Base-by-base conservation (phyloP, 1,284 basidiomycete species). In the Pseudozyma sp. region DNA sequence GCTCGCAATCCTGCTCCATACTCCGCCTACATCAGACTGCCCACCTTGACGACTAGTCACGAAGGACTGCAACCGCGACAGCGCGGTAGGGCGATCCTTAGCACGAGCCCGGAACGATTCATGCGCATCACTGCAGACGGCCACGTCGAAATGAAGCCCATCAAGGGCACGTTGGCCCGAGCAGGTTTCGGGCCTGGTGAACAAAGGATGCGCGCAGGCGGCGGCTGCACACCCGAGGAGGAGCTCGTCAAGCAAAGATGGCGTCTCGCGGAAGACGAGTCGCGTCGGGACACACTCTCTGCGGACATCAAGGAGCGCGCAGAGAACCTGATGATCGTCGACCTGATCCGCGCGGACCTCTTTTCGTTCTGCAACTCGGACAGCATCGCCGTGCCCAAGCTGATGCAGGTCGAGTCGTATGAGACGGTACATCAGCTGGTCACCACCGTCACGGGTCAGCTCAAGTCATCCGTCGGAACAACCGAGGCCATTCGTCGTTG, bases 301-400 rank as follows among this genome's bases (percentile, higher is more conserved):
- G 90, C 89, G 6, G 94, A 93, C 82, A 86, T 87, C 44, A 99
- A 98, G 85, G 96, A 99, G 84, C 90, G 96, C 1, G 96, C 95
- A 0, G 96, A 98, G 86, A 99, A 99, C 83, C 86, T 98, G 55
- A 98, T 99, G 96, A 98, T 99, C 75, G 96, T 97, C 24, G 96
- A 98, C 82, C 88, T 98, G 43, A 97, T 97, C 78, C 90, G 94
- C 14, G 93, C 97, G 63, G 96, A 99, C 85, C 87, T 99, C 34
- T 90, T 87, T 85, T 90, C 81, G 86, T 93, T 80, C 87, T 97
- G 76, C 77, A 80, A 79, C 87, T 92, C 70, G 85, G 92, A 82
- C 83, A 91, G 87, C 52, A 94, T 99, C 6, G 84, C 88, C 6
- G 94, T 97, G 2, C 91, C 90, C 54, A 90, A 93, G 71, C 92